phyloP scores from a whole-genome alignment of 139 green algal species.

The Diplosphaera chodatii region DNA sequence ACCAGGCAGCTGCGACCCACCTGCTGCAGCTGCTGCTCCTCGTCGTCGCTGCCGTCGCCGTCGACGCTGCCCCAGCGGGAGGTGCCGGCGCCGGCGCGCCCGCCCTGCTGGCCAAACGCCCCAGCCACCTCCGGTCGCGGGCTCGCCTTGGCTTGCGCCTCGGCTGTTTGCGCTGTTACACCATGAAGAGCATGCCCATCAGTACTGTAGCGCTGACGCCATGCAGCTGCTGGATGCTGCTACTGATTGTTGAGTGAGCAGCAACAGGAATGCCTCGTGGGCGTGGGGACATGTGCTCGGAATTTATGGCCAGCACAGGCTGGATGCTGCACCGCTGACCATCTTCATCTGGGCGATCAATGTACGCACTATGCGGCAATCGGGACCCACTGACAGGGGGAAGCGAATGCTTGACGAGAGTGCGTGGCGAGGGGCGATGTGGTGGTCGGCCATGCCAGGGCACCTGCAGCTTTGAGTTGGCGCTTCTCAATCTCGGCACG shows the following conservation, averaged over 20 bases:
- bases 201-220: too few relatives aligned
- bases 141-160: background rate
- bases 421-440: too few relatives aligned
- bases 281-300: background rate
- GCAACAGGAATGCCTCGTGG: too few relatives aligned
- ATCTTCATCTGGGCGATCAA: background rate
- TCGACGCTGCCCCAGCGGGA: background rate
- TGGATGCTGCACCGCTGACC: background rate
- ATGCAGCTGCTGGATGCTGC: too few relatives aligned
- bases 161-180: background rate
- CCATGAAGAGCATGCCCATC: background rate
- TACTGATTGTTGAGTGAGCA: too few relatives aligned
- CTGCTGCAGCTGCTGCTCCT: background rate
- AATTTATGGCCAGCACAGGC: background rate
- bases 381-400: background rate
- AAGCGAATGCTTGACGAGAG: constrained; percentile 2
- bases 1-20: too few relatives aligned
- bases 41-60: background rate
- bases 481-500: constrained; percentile 1
- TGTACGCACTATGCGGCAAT: constrained; percentile 1
- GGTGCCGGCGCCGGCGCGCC: background rate
- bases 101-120: too few relatives aligned
- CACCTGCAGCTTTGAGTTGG: background rate
- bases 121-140: background rate
- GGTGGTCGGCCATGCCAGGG: too few relatives aligned